Conservation (phyloP, 345 rosid species). For the Tarenaya hassleriana region DNA sequence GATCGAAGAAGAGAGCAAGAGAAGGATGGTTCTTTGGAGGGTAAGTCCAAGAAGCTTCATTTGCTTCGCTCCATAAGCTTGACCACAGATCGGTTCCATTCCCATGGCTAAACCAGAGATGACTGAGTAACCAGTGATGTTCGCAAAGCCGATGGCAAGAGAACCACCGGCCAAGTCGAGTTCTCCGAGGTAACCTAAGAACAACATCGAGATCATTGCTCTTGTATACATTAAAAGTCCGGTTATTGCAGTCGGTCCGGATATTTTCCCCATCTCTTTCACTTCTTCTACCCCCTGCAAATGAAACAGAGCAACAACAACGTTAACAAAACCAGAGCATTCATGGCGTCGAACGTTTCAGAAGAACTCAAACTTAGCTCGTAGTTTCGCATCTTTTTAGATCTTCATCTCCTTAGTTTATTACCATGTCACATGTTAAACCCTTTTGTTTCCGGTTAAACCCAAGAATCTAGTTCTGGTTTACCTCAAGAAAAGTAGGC, state of each 20-base stretch:
- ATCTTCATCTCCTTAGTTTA: too few species aligned
- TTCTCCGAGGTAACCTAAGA: conserved; percentile 94
- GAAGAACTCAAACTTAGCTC: too few species aligned
- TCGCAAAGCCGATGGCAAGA: conserved; percentile 88
- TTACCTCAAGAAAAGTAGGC: conserved; percentile 87
- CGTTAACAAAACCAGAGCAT: conserved; percentile 13
- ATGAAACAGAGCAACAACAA: background rate
- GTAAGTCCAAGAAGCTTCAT: conserved; percentile 82
- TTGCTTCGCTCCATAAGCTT: conserved; percentile 94
- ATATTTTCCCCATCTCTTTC: conserved; percentile 80
- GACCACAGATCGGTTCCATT: conserved; percentile 98
- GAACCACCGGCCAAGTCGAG: conserved; percentile 96
- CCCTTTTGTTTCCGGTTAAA: too few species aligned
- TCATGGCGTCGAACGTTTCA: too few species aligned
- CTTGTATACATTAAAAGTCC: conserved; percentile 85
- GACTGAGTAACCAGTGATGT: conserved; percentile 96
- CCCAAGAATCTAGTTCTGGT: too few species aligned
- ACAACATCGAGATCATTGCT: conserved; percentile 96
- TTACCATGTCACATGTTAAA: too few species aligned
- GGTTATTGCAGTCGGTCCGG: conserved; percentile 76
- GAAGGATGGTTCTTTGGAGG: conserved; percentile 87
- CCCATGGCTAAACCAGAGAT: conserved; percentile 98
- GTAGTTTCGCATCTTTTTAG: too few species aligned
- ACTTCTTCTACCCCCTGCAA: conserved; percentile 72
- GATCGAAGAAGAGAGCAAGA: conserved; percentile 70